phyloP scores from a whole-genome alignment of 2,329 filamentous ascomycete species.

The Ceratocystis destructans region DNA sequence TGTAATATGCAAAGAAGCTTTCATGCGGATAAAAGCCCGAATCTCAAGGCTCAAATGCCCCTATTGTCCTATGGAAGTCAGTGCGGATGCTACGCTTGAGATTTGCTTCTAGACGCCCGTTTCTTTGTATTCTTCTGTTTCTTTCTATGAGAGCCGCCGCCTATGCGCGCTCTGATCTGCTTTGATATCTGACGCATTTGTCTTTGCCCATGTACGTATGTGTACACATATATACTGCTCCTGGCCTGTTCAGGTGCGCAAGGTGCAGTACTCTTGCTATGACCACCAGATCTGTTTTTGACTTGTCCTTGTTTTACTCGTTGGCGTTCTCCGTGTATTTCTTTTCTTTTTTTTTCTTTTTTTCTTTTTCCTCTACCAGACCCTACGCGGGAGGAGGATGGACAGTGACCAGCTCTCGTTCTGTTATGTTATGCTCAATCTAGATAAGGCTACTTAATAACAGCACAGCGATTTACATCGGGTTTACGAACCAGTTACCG shows the following conservation, averaged over 20 bases:
- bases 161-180: background rate
- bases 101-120: slow-evolving; percentile 43
- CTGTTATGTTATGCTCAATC: background rate
- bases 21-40: slow-evolving; percentile 67
- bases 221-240: background rate
- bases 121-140: background rate
- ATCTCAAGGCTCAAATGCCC: slow-evolving; percentile 74
- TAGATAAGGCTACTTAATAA: background rate
- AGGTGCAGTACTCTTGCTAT: background rate
- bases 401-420: background rate
- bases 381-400: background rate
- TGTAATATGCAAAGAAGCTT: slow-evolving; percentile 73
- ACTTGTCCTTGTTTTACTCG: background rate
- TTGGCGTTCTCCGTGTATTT: background rate
- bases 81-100: slow-evolving; percentile 59
- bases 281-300: background rate
- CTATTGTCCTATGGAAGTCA: slow-evolving; percentile 80
- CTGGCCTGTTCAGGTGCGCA: background rate
- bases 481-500: background rate
- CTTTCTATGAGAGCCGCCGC: background rate
- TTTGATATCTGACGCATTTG: background rate
- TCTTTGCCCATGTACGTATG: background rate
- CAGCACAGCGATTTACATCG: background rate
- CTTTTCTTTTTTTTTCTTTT: background rate
- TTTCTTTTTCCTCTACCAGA: background rate